phyloP scores from a whole-genome alignment of 768 basidiomycete genomes.

The Lactarius hengduanensis region DNA sequence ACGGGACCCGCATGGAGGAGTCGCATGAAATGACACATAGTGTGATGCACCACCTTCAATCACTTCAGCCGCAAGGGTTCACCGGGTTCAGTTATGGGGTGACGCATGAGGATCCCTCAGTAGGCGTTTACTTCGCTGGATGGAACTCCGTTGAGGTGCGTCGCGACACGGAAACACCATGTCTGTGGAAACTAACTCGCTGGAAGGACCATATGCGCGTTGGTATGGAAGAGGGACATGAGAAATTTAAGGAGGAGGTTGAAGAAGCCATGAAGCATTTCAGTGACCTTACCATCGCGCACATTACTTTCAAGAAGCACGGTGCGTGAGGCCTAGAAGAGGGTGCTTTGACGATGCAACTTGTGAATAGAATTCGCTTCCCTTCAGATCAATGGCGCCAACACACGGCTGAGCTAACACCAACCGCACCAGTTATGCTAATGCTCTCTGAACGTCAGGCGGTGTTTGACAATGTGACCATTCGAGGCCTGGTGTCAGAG shows the following conservation, averaged over 20 bases:
- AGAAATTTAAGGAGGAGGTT: not conserved
- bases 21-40: not conserved
- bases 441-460: too few species aligned
- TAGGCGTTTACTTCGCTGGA: conserved; percentile 2
- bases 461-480: too few species aligned
- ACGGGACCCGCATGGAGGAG: not conserved
- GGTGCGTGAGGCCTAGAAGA: not conserved
- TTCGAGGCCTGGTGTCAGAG: too few species aligned
- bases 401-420: not conserved
- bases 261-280: not conserved
- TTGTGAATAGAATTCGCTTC: not conserved
- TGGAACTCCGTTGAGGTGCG: conserved; percentile 18
- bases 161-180: not conserved
- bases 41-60: not conserved
- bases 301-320: not conserved
- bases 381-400: not conserved
- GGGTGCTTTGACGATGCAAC: not conserved
- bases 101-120: not conserved
- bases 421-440: not conserved
- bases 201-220: not conserved
- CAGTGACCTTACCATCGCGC: not conserved
- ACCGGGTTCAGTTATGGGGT: conserved; percentile 2
- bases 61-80: conserved; percentile 11
- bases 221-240: not conserved
- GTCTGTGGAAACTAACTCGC: not conserved